A percentile compares a stretch with the other conserved stretches of the same genome.
Conservation (phyloP, 2,329 filamentous ascomycete species). For the Pseudocercospora pini-densiflorae region DNA sequence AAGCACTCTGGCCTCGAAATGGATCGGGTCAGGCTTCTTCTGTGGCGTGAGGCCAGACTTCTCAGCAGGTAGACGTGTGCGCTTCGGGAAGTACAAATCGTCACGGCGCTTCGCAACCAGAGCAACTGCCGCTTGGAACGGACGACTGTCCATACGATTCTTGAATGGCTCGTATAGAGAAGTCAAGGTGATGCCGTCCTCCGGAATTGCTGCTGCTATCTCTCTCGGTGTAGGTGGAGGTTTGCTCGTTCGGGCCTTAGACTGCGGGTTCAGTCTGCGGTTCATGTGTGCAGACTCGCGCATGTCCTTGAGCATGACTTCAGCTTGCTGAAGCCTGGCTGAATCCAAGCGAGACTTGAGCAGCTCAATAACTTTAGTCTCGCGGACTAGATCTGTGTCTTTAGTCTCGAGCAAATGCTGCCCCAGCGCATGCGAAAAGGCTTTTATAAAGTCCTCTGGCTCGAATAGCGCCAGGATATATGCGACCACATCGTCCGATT, state of each 20-base stretch:
- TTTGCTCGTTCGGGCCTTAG: conserved; percentile 25
- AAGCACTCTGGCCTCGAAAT: conserved; percentile 67
- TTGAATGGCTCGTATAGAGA: conserved; percentile 38
- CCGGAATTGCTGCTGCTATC: conserved; percentile 40
- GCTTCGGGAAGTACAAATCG: conserved; percentile 38
- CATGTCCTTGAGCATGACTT: conserved; percentile 97
- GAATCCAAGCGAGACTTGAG: conserved; percentile 90
- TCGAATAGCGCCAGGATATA: conserved; percentile 88
- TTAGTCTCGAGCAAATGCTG: conserved; percentile 73
- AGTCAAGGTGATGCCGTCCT: conserved; percentile 42
- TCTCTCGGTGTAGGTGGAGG: conserved; percentile 36
- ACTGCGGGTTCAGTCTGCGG: conserved; percentile 36
- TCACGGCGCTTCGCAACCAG: conserved; percentile 35
- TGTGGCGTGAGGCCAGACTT: conserved; percentile 10
- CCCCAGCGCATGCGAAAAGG: conserved; percentile 87
- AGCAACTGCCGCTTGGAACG: conserved; percentile 34
- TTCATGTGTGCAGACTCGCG: conserved; percentile 75
- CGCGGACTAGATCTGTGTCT: conserved; percentile 71
- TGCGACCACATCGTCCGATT: conserved; percentile 87
- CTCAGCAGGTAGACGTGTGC: conserved; percentile 31
- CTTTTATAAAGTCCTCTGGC: conserved; percentile 91
- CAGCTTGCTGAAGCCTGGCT: conserved; percentile 82
- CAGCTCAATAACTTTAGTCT: conserved; percentile 80
- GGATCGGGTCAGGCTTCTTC: conserved; percentile 6
- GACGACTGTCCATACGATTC: conserved; percentile 31